These are phyloP conservation scores for Dictyostelium purpureum DNA, from an alignment of 78 protist genomes.

Conservation along the genomic window DNA sequence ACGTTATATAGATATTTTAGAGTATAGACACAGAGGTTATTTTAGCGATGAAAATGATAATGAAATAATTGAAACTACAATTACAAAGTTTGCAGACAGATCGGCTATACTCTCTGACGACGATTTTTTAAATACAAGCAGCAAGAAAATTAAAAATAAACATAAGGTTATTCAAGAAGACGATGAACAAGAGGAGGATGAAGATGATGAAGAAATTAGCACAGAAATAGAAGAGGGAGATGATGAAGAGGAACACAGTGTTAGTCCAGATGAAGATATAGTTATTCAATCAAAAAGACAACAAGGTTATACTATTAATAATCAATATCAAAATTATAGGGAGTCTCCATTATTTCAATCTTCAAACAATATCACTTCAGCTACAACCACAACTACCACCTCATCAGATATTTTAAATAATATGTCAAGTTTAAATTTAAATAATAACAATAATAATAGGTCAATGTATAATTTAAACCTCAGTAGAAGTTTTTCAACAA, in stretches of 20 bases:
- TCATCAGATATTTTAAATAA: too few species aligned
- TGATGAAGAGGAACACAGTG: slow-evolving; percentile 16
- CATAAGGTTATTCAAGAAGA: slow-evolving; percentile 19
- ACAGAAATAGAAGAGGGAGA: slow-evolving; percentile 2
- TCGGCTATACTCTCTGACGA: background rate
- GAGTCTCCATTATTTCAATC: too few species aligned
- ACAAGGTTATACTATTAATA: too few species aligned
- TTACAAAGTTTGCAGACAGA: background rate
- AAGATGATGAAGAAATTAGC: background rate
- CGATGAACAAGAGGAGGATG: slow-evolving; percentile 14
- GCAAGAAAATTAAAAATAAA: too few species aligned
- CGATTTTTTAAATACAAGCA: too few species aligned
- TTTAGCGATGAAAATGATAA: background rate
- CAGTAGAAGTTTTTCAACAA: slow-evolving; percentile 11
- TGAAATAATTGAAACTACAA: slow-evolving; percentile 9
- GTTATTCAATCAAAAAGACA: too few species aligned
- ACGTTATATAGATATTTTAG: slow-evolving; percentile 39
- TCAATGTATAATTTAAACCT: background rate
- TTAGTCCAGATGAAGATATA: background rate
- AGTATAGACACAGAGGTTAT: slow-evolving; percentile 3
- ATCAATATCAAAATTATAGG: too few species aligned
- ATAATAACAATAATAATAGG: background rate
- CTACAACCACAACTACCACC: too few species aligned
- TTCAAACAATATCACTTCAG: too few species aligned
- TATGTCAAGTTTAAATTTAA: too few species aligned